Conservation (phyloP, 371 early-diverging fungal species). For the Fennellomyces sp. region DNA sequence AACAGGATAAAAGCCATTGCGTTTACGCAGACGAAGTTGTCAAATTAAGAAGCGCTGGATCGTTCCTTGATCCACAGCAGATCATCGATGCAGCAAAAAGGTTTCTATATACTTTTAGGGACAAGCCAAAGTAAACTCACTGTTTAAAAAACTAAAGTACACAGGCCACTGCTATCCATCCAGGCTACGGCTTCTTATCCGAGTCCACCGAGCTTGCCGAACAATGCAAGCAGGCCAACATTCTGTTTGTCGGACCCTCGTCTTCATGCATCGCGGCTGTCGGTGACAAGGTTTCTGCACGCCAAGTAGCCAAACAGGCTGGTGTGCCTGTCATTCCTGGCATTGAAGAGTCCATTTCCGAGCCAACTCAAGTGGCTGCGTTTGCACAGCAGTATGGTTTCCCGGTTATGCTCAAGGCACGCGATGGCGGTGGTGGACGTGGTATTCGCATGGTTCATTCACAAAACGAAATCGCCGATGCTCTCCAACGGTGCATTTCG, state of each 20-base stretch:
- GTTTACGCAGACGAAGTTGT: slow-evolving; percentile 21
- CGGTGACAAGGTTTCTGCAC: slow-evolving; percentile 87
- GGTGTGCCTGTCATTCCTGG: slow-evolving; percentile 42
- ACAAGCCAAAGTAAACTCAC: not conserved
- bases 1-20: slow-evolving; percentile 39
- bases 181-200: slow-evolving; percentile 91
- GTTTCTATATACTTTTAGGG: slow-evolving; percentile 6
- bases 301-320: slow-evolving; percentile 31
- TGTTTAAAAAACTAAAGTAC: slow-evolving; percentile 13
- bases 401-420: slow-evolving; percentile 88
- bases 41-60: slow-evolving; percentile 20
- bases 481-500: slow-evolving; percentile 32
- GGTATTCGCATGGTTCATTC: slow-evolving; percentile 75
- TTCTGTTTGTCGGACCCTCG: slow-evolving; percentile 81
- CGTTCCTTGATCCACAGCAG: slow-evolving; percentile 30
- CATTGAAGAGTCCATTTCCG: slow-evolving; percentile 21
- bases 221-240: slow-evolving; percentile 58
- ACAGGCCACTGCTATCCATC: slow-evolving; percentile 66
- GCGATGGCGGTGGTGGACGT: slow-evolving; percentile 91
- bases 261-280: slow-evolving; percentile 78
- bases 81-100: slow-evolving; percentile 37
- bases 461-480: slow-evolving; percentile 20
- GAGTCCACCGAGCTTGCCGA: slow-evolving; percentile 75
- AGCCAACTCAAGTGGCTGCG: slow-evolving; percentile 19
- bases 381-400: slow-evolving; percentile 56